Conservation (phyloP, 2,329 filamentous ascomycete genomes). For the Sphaceloma murrayae region DNA sequence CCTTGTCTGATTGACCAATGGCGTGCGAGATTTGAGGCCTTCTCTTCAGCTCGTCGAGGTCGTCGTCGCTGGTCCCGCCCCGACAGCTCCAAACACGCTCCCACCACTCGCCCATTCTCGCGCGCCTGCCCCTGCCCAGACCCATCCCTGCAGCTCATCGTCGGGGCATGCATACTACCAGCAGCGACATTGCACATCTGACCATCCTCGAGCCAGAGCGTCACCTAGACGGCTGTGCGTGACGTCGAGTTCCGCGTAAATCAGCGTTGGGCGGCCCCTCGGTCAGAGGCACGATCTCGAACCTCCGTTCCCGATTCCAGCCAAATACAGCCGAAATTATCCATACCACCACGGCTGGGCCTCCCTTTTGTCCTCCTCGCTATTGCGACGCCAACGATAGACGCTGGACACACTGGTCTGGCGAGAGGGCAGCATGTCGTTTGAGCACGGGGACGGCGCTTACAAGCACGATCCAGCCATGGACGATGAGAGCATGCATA, state of each 20-base stretch:
- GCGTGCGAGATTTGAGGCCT: background rate
- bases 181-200: too few relatives aligned
- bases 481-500: slow-evolving; percentile 41
- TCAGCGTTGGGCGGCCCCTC: slow-evolving; percentile 14
- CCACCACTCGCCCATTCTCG: too few relatives aligned
- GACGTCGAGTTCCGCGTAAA: slow-evolving; percentile 8
- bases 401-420: background rate
- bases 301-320: slow-evolving; percentile 7
- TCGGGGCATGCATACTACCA: too few relatives aligned
- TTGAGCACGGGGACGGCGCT: slow-evolving; percentile 15
- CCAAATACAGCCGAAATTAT: slow-evolving; percentile 9
- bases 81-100: slow-evolving; percentile 13
- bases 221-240: background rate
- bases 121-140: too few relatives aligned
- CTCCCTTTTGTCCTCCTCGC: background rate
- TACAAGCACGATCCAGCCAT: slow-evolving; percentile 27
- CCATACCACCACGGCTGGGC: slow-evolving; percentile 1
- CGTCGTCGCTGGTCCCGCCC: slow-evolving; percentile 9
- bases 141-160: too few relatives aligned
- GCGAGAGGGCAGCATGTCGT: slow-evolving; percentile 5
- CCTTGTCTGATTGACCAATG: background rate
- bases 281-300: slow-evolving; percentile 13
- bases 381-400: background rate
- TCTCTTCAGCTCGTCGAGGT: too few relatives aligned
- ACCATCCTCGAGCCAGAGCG: too few relatives aligned